Percentiles rank a stretch among this genome's conserved stretches.
phyloP scores from a whole-genome alignment of 2,329 filamentous ascomycete genomes.

The Nemania sp. region DNA sequence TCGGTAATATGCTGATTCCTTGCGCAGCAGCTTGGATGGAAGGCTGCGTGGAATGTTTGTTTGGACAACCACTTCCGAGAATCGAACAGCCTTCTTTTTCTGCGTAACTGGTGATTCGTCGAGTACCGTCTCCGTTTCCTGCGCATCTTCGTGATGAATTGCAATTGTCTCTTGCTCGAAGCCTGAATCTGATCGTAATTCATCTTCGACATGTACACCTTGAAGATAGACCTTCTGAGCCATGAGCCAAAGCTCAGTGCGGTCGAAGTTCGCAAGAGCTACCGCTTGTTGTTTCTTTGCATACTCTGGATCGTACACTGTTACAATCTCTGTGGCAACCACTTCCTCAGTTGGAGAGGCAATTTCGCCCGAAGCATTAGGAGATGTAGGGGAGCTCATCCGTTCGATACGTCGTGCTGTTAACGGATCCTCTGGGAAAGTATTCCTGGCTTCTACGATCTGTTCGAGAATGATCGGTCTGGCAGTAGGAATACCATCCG shows the following conservation, averaged over 20 bases:
- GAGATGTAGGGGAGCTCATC: constrained; percentile 37
- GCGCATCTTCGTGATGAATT: constrained; percentile 38
- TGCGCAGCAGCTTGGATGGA: constrained; percentile 55
- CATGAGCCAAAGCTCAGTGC: constrained; percentile 83
- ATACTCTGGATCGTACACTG: constrained; percentile 76
- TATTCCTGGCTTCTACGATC: constrained; percentile 42
- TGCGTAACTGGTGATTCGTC: constrained; percentile 33
- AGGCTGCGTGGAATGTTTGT: constrained; percentile 53
- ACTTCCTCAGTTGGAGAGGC: constrained; percentile 57
- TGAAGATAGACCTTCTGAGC: constrained; percentile 79
- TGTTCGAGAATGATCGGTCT: constrained; percentile 52
- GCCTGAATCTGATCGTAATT: constrained; percentile 41
- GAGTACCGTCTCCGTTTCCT: constrained; percentile 32
- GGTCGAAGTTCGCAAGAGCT: constrained; percentile 75
- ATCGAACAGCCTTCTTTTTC: constrained; percentile 76
- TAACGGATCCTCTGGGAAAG: constrained; percentile 34
- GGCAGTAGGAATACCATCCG: constrained; percentile 68
- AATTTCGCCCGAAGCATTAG: constrained; percentile 40
- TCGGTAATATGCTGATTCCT: constrained; percentile 83
- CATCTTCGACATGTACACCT: constrained; percentile 62
- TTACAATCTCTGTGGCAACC: constrained; percentile 65
- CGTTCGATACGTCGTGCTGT: constrained; percentile 37
- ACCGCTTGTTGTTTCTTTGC: constrained; percentile 71
- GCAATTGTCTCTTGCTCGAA: constrained; percentile 43
- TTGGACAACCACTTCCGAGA: constrained; percentile 59